phyloP scores from a whole-genome alignment of 2,329 filamentous ascomycete species.

The Sclerotinia borealis region DNA sequence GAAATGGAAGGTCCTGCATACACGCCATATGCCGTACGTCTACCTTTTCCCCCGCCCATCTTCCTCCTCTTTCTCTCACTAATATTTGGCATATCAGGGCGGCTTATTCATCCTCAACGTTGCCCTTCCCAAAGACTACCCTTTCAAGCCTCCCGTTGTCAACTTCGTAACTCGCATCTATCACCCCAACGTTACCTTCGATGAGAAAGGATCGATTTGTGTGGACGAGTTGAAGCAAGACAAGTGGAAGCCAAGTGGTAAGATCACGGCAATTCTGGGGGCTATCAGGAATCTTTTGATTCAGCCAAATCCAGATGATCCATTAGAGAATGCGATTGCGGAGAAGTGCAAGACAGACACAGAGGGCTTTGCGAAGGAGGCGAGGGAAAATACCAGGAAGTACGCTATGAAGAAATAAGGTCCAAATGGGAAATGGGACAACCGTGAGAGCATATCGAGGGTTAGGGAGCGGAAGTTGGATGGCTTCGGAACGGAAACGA shows the following conservation, averaged over 20 bases:
- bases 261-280: conserved; percentile 57
- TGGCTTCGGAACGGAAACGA: neutral
- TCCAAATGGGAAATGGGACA: too few species aligned
- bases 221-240: conserved; percentile 64
- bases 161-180: conserved; percentile 69
- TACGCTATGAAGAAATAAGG: conserved; percentile 43
- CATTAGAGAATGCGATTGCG: conserved; percentile 62
- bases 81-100: conserved; percentile 36
- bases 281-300: conserved; percentile 58
- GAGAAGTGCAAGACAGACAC: conserved; percentile 62
- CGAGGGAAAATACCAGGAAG: conserved; percentile 61
- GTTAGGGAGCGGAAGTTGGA: neutral
- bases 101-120: conserved; percentile 62
- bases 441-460: neutral
- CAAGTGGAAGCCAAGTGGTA: conserved; percentile 68
- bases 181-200: conserved; percentile 70
- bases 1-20: conserved; percentile 58
- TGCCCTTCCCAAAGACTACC: conserved; percentile 63
- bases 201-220: conserved; percentile 69
- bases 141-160: conserved; percentile 66
- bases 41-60: neutral
- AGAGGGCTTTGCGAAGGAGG: conserved; percentile 57
- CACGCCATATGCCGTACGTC: conserved; percentile 57
- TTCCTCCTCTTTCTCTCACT: neutral
- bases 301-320: conserved; percentile 66